Conservation (phyloP, 306 rosid genomes). For the Corylus americana region DNA sequence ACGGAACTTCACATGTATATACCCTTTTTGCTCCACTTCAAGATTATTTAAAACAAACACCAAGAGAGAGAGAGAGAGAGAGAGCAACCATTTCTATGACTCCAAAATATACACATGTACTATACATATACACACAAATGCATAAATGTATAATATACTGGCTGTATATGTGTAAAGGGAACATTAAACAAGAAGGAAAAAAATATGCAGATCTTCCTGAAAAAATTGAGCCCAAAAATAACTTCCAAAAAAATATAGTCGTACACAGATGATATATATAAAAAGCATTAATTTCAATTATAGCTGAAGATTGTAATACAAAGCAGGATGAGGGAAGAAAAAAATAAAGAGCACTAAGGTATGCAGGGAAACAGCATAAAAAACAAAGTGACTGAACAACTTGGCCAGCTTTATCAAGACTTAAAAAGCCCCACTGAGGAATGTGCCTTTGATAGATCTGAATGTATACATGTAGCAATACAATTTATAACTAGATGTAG, state of each 20-base stretch:
- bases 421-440: neutral
- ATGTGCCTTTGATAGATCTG: neutral
- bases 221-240: too few relatives aligned
- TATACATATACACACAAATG: too few relatives aligned
- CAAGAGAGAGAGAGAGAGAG: neutral
- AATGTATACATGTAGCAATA: neutral
- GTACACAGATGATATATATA: neutral
- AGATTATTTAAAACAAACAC: neutral
- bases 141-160: too few relatives aligned
- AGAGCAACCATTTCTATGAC: neutral
- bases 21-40: neutral
- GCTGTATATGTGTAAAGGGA: neutral
- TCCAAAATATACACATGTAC: neutral
- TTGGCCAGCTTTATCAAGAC: conserved; percentile 7
- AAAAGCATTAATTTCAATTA: conserved; percentile 19
- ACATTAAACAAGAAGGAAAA: neutral
- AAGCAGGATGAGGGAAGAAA: conserved; percentile 1
- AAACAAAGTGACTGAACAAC: neutral
- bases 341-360: neutral
- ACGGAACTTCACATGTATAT: neutral
- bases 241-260: neutral
- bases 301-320: conserved; percentile 1
- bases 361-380: conserved; percentile 4
- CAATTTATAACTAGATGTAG: neutral
- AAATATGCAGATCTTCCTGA: neutral